Percentiles rank a stretch among this genome's conserved stretches.
phyloP scores from a whole-genome alignment of 2,329 filamentous ascomycete species.

The Talaromyces sp. region DNA sequence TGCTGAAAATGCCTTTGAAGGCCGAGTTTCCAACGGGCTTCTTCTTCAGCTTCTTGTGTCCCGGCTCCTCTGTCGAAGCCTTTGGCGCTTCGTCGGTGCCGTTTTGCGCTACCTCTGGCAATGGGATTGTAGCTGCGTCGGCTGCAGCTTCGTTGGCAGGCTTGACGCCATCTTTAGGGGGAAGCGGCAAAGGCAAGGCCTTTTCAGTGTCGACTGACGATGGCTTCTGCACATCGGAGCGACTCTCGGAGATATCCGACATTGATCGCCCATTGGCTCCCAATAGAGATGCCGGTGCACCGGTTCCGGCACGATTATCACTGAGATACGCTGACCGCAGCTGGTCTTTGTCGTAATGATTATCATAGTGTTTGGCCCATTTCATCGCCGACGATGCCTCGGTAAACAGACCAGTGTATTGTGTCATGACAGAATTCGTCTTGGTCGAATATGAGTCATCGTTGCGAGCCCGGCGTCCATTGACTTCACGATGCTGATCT shows the following conservation, averaged over 20 bases:
- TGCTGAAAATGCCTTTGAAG: conserved; percentile 45
- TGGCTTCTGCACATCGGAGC: conserved; percentile 11
- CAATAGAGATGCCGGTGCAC: conserved; percentile 50
- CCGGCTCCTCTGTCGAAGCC: conserved; percentile 28
- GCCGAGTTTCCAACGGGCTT: conserved; percentile 36
- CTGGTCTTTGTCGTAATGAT: conserved; percentile 87
- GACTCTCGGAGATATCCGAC: conserved; percentile 14
- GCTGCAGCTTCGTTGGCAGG: conserved; percentile 19
- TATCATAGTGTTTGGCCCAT: conserved; percentile 94
- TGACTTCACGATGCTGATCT: conserved; percentile 48
- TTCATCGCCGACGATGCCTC: conserved; percentile 94
- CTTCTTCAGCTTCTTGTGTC: conserved; percentile 43
- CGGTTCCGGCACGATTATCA: conserved; percentile 68
- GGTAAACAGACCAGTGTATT: conserved; percentile 77
- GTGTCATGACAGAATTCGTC: conserved; percentile 83
- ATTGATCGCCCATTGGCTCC: conserved; percentile 32
- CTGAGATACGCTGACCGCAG: conserved; percentile 82
- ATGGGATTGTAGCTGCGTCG: conserved; percentile 21
- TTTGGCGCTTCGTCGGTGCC: conserved; percentile 24
- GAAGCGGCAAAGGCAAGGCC: conserved; percentile 11
- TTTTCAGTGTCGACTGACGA: conserved; percentile 24
- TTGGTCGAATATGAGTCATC: conserved; percentile 59
- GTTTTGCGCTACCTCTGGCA: conserved; percentile 20
- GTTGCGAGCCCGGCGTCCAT: conserved; percentile 51
- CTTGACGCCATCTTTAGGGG: conserved; percentile 22